Evolutionary conservation across 352 stramenopile species (phyloP).

Genomic region (Phytopythium chamaehyphon): DNA sequence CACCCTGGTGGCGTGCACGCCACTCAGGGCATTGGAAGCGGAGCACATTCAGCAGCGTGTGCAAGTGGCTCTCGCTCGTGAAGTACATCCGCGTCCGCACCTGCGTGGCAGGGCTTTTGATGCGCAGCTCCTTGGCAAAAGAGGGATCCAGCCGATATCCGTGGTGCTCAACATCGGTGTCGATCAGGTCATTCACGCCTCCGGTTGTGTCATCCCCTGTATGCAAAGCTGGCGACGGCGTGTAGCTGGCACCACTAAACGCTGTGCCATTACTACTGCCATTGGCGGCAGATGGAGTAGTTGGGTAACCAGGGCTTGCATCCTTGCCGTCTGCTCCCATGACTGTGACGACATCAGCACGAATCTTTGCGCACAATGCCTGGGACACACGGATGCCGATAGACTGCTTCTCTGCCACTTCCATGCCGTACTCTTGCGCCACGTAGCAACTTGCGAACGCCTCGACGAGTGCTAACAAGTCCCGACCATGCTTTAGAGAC

Average conservation of each 20-base stretch:
- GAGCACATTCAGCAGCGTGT: constrained; percentile 98
- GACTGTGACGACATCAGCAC: constrained; percentile 84
- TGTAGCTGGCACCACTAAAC: not conserved
- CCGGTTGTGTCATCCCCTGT: constrained; percentile 25
- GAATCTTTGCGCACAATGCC: constrained; percentile 98
- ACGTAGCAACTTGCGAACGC: constrained; percentile 96
- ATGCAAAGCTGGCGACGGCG: not conserved
- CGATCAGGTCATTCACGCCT: constrained; percentile 10
- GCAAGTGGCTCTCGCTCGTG: constrained; percentile 98
- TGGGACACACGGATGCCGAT: constrained; percentile 96
- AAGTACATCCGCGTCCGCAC: constrained; percentile 99
- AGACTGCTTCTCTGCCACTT: constrained; percentile 90
- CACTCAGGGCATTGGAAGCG: constrained; percentile 84
- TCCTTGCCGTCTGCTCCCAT: constrained; percentile 51
- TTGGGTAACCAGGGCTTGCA: constrained; percentile 14
- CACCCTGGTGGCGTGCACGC: constrained; percentile 49
- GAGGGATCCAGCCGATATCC: constrained; percentile 86
- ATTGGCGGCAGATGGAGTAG: constrained; percentile 13
- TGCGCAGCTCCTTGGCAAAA: constrained; percentile 91
- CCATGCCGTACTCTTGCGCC: constrained; percentile 95
- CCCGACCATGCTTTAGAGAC: constrained; percentile 79
- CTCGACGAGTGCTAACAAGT: constrained; percentile 94
- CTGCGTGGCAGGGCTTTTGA: constrained; percentile 90
- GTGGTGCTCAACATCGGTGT: constrained; percentile 79
- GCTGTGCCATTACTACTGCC: constrained; percentile 20